Evolutionary conservation across 2,329 filamentous ascomycete genomes (phyloP).

Genomic region (Penicillium verrucosum): DNA sequence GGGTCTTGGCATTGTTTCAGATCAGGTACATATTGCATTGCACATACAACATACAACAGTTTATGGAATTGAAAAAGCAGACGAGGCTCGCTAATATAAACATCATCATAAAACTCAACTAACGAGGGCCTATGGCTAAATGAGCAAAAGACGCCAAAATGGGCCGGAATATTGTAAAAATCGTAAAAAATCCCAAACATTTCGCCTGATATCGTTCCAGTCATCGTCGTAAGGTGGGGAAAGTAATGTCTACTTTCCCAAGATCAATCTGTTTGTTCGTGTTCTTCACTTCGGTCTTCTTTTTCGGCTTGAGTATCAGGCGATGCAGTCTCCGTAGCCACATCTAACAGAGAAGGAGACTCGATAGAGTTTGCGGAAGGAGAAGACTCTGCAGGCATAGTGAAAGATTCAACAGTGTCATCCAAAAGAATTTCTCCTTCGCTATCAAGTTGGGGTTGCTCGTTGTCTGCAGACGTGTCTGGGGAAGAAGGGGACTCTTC

Average conservation of each 20-base stretch:
- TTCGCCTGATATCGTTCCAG: slow-evolving; percentile 17
- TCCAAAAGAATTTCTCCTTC: neutral
- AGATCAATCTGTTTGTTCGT: neutral
- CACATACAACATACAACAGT: neutral
- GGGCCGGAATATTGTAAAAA: neutral
- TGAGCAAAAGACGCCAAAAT: slow-evolving; percentile 1
- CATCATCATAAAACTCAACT: neutral
- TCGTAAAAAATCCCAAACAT: slow-evolving; percentile 7
- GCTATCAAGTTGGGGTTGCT: neutral
- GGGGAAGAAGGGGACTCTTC: neutral
- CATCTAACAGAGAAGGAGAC: neutral
- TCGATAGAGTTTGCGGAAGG: neutral
- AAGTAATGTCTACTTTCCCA: neutral
- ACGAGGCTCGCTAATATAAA: neutral
- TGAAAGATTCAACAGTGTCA: neutral
- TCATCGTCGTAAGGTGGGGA: slow-evolving; percentile 11
- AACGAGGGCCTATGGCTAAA: slow-evolving; percentile 2
- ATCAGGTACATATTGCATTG: neutral
- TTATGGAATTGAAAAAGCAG: neutral
- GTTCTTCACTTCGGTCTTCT: neutral
- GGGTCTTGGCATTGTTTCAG: slow-evolving; percentile 3
- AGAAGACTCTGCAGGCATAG: neutral
- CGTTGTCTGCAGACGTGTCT: neutral
- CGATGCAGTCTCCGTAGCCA: neutral
- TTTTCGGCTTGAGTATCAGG: neutral